phyloP scores from a whole-genome alignment of 2,329 filamentous ascomycete species.

The Aspergillus terreus region DNA sequence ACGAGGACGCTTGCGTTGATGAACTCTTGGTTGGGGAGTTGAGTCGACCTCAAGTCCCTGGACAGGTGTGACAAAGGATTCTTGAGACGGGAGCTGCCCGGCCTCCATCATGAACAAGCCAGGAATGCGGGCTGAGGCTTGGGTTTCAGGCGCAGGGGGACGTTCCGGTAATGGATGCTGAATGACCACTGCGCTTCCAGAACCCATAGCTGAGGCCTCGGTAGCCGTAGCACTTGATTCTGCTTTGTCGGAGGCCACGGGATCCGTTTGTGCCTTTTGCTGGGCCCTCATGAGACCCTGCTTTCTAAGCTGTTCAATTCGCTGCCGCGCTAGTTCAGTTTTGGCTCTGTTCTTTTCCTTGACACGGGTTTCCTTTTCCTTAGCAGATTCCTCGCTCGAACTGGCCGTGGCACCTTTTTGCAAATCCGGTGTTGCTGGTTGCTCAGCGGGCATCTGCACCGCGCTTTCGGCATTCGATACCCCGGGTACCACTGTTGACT shows the following conservation, averaged over 20 bases:
- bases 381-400: slow-evolving; percentile 12
- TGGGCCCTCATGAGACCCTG: slow-evolving; percentile 39
- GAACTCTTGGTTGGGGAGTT: slow-evolving; percentile 18
- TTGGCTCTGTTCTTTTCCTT: slow-evolving; percentile 57
- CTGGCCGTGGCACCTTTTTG: slow-evolving; percentile 6
- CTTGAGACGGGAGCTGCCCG: slow-evolving; percentile 5
- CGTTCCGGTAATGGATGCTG: slow-evolving; percentile 38
- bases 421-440: slow-evolving; percentile 2
- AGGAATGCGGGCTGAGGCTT: slow-evolving; percentile 43
- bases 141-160: slow-evolving; percentile 28
- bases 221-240: slow-evolving; percentile 2
- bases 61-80: slow-evolving; percentile 7
- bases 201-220: slow-evolving; percentile 5
- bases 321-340: slow-evolving; percentile 72
- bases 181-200: slow-evolving; percentile 11
- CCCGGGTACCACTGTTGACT: slow-evolving; percentile 26
- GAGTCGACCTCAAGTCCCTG: slow-evolving; percentile 16
- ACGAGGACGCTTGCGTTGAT: slow-evolving; percentile 56
- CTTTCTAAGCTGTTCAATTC: slow-evolving; percentile 70
- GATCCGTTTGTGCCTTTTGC: slow-evolving; percentile 23
- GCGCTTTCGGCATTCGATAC: background rate
- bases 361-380: slow-evolving; percentile 24
- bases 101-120: slow-evolving; percentile 49
- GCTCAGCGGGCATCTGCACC: no score
- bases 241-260: slow-evolving; percentile 4